Evolutionary conservation across 495 filamentous ascomycete species (phyloP), one percentile per base, ranked within the genome.

Genomic region (Jackrogersella minutella): DNA sequence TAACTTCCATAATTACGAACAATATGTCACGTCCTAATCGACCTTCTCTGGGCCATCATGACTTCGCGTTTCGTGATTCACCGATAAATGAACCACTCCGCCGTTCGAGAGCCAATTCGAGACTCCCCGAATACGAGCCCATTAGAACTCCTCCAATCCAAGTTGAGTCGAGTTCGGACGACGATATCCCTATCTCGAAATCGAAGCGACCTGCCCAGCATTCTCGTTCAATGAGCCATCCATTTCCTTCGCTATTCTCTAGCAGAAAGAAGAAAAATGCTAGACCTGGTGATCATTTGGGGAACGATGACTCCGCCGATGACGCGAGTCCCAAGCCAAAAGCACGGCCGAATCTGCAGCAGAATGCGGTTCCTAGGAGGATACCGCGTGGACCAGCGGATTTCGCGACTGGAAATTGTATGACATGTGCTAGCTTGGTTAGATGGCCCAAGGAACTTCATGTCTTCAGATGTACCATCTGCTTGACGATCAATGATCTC

Each of bases 401-500:
- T 46, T 80, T 79, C 52, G 81, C 79, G n/a, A 88, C 88, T 26
- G 91, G 91, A 11, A 89, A 85, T 69, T 96, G 92, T 71, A 88
- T 89, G 80, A 92, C 91, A 9, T 96, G 93, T 73, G 90, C 89
- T 73, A 90, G 89, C 47, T 85, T 86, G 37, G 87, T 97, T 46
- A 87, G 88, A 47, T 97, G 93, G 91, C 93, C 93, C n/a, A 85
- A 83, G 60, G 82, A 88, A 57, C 73, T 94, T 66, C 83, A 84
- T 22, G 82, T 89, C 39, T 97, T 93, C 77, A 84, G 92, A 67
- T 97, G 93, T 76, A 90, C 91, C 30, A 86, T 90, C 46, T 97
- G 93, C 76, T 79, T 92, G 68, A 96, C 90, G 46, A 86, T 97
- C 69, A 97, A 95, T 68, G 93, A 97, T 72, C 72, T 97, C 46